Percentiles rank a stretch among this genome's conserved stretches.
These are phyloP conservation scores for Chlamydomonas sp. DNA, from an alignment of 139 green algal species.

Conservation along the genomic window DNA sequence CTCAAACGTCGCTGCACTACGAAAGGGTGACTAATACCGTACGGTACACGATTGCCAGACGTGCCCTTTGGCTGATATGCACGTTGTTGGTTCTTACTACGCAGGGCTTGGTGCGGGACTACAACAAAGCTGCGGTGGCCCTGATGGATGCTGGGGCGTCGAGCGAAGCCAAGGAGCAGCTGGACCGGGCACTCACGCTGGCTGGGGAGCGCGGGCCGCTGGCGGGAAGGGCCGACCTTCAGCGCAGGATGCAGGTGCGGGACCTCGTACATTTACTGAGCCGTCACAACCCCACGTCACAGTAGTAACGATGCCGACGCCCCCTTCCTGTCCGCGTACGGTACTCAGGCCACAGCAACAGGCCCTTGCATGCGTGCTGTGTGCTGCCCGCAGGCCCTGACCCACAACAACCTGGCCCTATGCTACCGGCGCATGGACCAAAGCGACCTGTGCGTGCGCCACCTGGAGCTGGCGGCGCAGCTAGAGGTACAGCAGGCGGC, in stretches of 20 bases:
- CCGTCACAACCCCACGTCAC: neutral
- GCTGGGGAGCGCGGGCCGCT: slow-evolving; percentile 16
- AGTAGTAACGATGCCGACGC: neutral
- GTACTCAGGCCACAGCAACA: too few species aligned
- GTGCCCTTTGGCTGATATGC: neutral
- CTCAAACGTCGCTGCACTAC: too few species aligned
- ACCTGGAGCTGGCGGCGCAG: slow-evolving; percentile 16
- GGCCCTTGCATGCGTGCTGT: too few species aligned
- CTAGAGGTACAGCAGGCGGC: slow-evolving; percentile 5
- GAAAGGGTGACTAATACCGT: too few species aligned
- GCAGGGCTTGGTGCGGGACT: slow-evolving; percentile 19
- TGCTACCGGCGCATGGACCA: slow-evolving; percentile 32
- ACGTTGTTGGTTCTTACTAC: neutral
- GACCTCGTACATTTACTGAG: neutral
- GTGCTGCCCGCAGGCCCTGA: slow-evolving; percentile 2
- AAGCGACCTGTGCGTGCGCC: neutral
- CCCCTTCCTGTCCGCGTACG: neutral
- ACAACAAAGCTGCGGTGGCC: slow-evolving; percentile 35
- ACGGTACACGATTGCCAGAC: too few species aligned
- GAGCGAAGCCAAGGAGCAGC: slow-evolving; percentile 19
- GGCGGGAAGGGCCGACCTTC: neutral
- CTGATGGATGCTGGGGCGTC: slow-evolving; percentile 25
- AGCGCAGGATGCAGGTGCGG: slow-evolving; percentile 30
- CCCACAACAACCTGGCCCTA: slow-evolving; percentile 47
- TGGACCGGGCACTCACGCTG: slow-evolving; percentile 45